Evolutionary conservation across 192 early-diverging fungal genomes (phyloP).

Genomic region (Linnemannia elongata): DNA sequence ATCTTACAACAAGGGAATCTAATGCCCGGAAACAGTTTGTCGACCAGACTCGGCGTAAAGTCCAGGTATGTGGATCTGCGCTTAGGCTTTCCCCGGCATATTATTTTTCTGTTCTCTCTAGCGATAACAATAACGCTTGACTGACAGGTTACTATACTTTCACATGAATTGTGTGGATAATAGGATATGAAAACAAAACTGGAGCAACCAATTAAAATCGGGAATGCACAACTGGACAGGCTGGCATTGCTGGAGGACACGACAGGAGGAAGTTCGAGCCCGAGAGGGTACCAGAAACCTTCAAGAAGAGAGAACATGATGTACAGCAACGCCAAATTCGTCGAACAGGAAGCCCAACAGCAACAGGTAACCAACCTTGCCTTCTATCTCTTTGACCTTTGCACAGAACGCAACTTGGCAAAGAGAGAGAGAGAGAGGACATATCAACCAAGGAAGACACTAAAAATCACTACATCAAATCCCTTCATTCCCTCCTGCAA

Average conservation of each 20-base stretch:
- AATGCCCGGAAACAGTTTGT: slow-evolving; percentile 56
- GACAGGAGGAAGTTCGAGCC: slow-evolving; percentile 30
- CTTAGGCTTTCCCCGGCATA: neutral
- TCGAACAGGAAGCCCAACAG: slow-evolving; percentile 51
- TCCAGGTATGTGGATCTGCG: slow-evolving; percentile 16
- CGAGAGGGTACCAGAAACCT: slow-evolving; percentile 51
- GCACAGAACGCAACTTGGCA: slow-evolving; percentile 34
- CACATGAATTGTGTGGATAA: neutral
- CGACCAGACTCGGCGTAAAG: slow-evolving; percentile 48
- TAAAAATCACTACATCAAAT: neutral
- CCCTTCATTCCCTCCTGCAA: neutral
- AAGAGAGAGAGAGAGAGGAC: slow-evolving; percentile 34
- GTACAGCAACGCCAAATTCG: slow-evolving; percentile 56
- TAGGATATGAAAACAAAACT: slow-evolving; percentile 51
- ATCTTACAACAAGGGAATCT: slow-evolving; percentile 55
- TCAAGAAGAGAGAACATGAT: slow-evolving; percentile 46
- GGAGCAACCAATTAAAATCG: slow-evolving; percentile 52
- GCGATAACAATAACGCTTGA: neutral
- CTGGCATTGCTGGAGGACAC: slow-evolving; percentile 42
- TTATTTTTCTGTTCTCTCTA: slow-evolving; percentile 2
- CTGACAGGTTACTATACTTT: neutral
- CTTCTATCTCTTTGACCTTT: slow-evolving; percentile 25
- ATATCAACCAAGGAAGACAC: neutral
- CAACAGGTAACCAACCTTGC: slow-evolving; percentile 39
- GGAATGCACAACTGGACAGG: slow-evolving; percentile 40